Evolutionary conservation across 257 asterid genomes (phyloP).

Genomic region (Petunia secreta): DNA sequence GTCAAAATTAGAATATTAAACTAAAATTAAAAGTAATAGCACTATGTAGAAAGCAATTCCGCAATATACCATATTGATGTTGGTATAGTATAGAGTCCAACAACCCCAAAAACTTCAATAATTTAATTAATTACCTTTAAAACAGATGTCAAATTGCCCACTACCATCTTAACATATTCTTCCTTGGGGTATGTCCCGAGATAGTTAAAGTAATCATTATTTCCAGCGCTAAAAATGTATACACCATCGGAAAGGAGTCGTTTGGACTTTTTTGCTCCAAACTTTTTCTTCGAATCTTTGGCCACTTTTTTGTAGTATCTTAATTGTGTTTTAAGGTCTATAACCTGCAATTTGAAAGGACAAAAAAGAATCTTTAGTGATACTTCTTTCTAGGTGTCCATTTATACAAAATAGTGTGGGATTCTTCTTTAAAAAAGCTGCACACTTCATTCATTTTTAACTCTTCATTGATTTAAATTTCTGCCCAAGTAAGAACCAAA

Average conservation of each 20-base stretch:
- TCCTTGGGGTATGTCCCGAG: not conserved
- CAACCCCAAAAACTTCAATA: not conserved
- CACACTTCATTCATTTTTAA: too few species aligned
- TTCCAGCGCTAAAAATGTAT: slow-evolving; percentile 32
- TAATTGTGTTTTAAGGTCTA: slow-evolving; percentile 35
- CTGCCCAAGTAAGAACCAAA: too few species aligned
- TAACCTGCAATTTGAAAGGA: slow-evolving; percentile 27
- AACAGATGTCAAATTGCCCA: slow-evolving; percentile 27
- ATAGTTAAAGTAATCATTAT: slow-evolving; percentile 28
- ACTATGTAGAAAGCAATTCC: too few species aligned
- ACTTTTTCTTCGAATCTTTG: slow-evolving; percentile 17
- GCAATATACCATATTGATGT: too few species aligned
- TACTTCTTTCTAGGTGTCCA: too few species aligned
- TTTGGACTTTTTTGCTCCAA: slow-evolving; percentile 18
- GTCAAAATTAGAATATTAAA: not conserved
- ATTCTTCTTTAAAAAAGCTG: too few species aligned
- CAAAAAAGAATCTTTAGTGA: not conserved
- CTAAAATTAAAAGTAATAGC: not conserved
- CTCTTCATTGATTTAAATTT: too few species aligned
- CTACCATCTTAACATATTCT: slow-evolving; percentile 25
- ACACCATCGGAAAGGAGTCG: slow-evolving; percentile 31
- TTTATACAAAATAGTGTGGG: too few species aligned
- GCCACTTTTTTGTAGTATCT: slow-evolving; percentile 32
- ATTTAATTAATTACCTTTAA: slow-evolving; percentile 22
- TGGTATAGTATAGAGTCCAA: too few species aligned